Percentiles rank a stretch among this genome's conserved stretches.
Evolutionary conservation across 176 grass and related monocot species (phyloP).

Genomic region (Ensete glaucum): DNA sequence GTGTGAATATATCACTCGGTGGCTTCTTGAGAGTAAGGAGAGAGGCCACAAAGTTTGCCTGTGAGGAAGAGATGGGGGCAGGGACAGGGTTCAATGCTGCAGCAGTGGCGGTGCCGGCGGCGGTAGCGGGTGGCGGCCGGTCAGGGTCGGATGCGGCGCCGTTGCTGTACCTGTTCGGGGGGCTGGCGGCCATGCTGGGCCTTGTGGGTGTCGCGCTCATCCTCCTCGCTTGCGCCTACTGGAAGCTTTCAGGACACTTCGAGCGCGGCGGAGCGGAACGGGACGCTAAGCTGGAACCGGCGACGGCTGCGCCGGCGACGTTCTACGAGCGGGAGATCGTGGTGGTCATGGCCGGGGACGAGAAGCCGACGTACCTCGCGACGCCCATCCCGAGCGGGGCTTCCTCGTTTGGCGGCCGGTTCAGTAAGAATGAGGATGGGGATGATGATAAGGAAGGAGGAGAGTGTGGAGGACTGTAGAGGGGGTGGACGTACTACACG

Average conservation of each 20-base stretch:
- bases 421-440: background rate
- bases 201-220: constrained; percentile 81
- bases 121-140: constrained; percentile 28
- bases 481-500: background rate
- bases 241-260: constrained; percentile 80
- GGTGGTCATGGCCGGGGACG: constrained; percentile 93
- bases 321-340: constrained; percentile 68
- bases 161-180: constrained; percentile 86
- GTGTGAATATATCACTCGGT: background rate
- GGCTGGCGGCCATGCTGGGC: constrained; percentile 82
- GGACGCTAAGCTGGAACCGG: constrained; percentile 27
- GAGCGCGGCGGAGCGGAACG: constrained; percentile 12
- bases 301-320: constrained; percentile 20
- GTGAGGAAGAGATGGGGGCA: constrained; percentile 42
- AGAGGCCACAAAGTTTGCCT: no score
- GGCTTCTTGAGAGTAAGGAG: background rate
- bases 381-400: constrained; percentile 66
- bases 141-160: constrained; percentile 64
- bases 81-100: constrained; percentile 51
- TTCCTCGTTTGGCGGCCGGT: constrained; percentile 43
- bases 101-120: constrained; percentile 21
- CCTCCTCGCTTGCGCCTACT: constrained; percentile 88
- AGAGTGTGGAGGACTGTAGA: constrained; percentile 15
- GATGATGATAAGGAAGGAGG: background rate
- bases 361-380: constrained; percentile 75